These are phyloP conservation scores for carrot (Daucus carota) DNA, from an alignment of 129 eudicot genomes.

Conservation along the genomic window DH1_v3.0 NC_030384.2:47460001-47460500, in stretches of 20 bases:
- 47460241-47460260: conserved; percentile 33
- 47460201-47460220: conserved; percentile 33
- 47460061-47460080: conserved; percentile 7
- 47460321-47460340: conserved; percentile 27
- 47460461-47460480: conserved; percentile 23
- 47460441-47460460: conserved; percentile 33
- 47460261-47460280: conserved; percentile 25
- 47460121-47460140: conserved; percentile 42
- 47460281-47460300: conserved; percentile 27
- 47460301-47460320: conserved; percentile 32
- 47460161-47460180: conserved; percentile 31
- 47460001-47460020: too few relatives aligned
- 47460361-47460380: conserved; percentile 57
- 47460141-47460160: conserved; percentile 29
- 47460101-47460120: conserved; percentile 39
- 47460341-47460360: conserved; percentile 65
- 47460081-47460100: conserved; percentile 30
- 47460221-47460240: conserved; percentile 24
- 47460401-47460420: conserved; percentile 26
- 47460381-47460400: conserved; percentile 47
- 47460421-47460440: conserved; percentile 30
- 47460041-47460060: neutral
- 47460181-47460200: conserved; percentile 22
- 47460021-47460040: too few relatives aligned
- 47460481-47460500: conserved; percentile 29